Evolutionary conservation across 2,329 filamentous ascomycete genomes (phyloP), one percentile per base, ranked within the genome.

Genomic region (Hypoxylon sp.): DNA sequence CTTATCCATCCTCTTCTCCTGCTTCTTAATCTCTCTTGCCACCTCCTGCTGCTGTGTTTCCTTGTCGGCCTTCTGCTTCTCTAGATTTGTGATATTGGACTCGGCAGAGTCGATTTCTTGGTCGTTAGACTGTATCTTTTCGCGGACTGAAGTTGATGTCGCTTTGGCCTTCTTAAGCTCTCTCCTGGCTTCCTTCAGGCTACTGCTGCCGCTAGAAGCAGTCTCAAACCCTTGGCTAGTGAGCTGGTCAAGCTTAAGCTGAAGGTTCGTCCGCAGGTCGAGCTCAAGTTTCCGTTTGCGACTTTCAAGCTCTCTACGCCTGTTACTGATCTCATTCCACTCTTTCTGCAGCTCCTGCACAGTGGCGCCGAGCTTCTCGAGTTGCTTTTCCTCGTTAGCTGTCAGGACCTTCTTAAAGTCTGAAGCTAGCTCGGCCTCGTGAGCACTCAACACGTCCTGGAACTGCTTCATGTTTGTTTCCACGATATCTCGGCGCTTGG

Each of bases 371-470:
- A 96, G 83, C 27, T 81, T 81, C 60, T 95, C 89, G 3, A 99
- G 81, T 69, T 90, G 88, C 35, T 82, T 80, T 74, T 98, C 94
- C 74, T 99, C 96, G n/a, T 88, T 85, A 6, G 84, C 78, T 8
- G 88, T 90, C 45, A 99, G 81, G 10, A 89, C 89, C 75, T 97
- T 97, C 78, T 96, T 96, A 79, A 98, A 99, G 20, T 96, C 89
- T 0, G 91, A 90, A 13, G 83, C 82, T 53, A 97, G 76, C 73
- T 99, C 96, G 2, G 87, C 82, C 73, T 97, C 88, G 71, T 92
- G 90, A 5, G 89, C 88, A 43, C 81, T 83, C 54, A 96, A 82
- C 64, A 91, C 90, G 58, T 92, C 88, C 46, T 88, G 84, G 49
- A 96, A 83, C 35, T 87, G 86, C 64, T 90, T 88, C 72, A 97